These are phyloP conservation scores for Nemania sp. DNA, from an alignment of 2,329 filamentous ascomycete genomes.

Conservation along the genomic window DNA sequence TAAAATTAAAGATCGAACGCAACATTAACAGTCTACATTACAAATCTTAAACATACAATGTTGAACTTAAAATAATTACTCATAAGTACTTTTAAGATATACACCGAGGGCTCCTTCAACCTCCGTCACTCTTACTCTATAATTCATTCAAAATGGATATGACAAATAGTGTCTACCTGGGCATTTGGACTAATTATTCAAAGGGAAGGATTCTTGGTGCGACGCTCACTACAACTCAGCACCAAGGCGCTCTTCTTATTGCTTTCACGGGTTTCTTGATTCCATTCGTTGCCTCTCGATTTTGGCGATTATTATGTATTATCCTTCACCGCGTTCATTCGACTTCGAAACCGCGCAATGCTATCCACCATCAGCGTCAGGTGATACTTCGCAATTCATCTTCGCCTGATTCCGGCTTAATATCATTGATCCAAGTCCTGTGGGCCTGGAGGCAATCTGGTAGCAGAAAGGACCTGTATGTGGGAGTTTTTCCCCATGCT, in stretches of 20 bases:
- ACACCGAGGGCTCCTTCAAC: too few species aligned
- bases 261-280: conserved; percentile 13
- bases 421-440: not conserved
- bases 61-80: too few species aligned
- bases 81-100: too few species aligned
- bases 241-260: conserved; percentile 3
- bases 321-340: not conserved
- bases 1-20: too few species aligned
- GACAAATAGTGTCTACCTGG: not conserved
- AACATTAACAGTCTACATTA: too few species aligned
- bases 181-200: conserved; percentile 14
- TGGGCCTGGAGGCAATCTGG: conserved; percentile 1
- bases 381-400: conserved; percentile 9
- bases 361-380: conserved; percentile 12
- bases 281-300: conserved; percentile 1
- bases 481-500: not conserved
- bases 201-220: conserved; percentile 2
- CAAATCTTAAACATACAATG: too few species aligned
- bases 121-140: too few species aligned
- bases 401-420: not conserved
- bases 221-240: not conserved
- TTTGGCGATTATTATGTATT: conserved; percentile 5
- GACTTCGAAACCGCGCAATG: not conserved
- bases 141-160: too few species aligned
- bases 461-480: not conserved